Base-by-base conservation (phyloP, 306 rosid genomes). In the Argentina anserina region DNA sequence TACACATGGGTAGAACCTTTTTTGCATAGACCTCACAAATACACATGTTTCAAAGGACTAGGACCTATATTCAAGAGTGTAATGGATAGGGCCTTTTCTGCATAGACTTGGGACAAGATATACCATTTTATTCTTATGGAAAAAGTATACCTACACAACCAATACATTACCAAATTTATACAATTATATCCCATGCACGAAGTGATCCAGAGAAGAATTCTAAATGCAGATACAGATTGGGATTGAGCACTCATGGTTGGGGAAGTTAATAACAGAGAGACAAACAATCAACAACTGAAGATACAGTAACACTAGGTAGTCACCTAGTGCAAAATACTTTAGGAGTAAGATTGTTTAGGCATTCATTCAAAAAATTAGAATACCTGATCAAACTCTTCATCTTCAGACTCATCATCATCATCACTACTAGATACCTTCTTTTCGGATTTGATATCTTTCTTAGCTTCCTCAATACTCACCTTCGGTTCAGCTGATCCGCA, bases 391-490 rank as follows among this genome's bases (percentile, higher is more conserved):
- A 73, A 69, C 74, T 76, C 79, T 28, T 69, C 85, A 50, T 81
- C 79, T 10, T 50, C 82, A 74, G 86, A 71, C 7, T 83, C 60
- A 49, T 70, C 86, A 37, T 70, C 86, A 8, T 73, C 83, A 45
- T 72, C 79, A 31, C 39, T 73, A 25, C 49, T 70, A 39, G 42
- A 72, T 49, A 40, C 74, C 53, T 46, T 80, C 55, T 40, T 71
- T 31, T 75, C 64, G 45, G 72, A 55, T 66, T 81, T 86, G 41
- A 37, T 61, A 33, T 67, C 72, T 69, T 87, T 82, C 60, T 64
- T 86, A 17, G 77, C 55, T 70, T 74, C 75, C 47, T 49, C 79
- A 50, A 65, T 70, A 67, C 80, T 84, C 72, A 74, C 83, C 77
- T 76, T 75, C 33, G 59, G 63, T 70, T 70, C 78, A 25, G 69